phyloP scores from a whole-genome alignment of 2,329 filamentous ascomycete genomes.

The Pseudopithomyces maydicus region DNA sequence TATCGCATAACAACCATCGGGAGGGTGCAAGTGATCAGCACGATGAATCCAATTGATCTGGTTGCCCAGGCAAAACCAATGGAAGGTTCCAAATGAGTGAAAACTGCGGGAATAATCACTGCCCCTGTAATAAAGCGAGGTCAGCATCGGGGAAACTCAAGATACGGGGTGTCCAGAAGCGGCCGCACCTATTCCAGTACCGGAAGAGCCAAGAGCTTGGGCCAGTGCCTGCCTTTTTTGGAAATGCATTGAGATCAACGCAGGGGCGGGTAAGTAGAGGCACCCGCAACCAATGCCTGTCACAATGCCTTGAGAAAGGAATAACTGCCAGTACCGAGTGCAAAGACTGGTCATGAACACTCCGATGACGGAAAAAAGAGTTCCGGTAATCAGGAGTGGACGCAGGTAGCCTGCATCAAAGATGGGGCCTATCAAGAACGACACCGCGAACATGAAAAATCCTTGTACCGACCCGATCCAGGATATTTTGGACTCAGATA shows the following conservation, averaged over 20 bases:
- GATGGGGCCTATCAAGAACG: conserved; percentile 51
- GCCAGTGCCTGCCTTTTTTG: conserved; percentile 8
- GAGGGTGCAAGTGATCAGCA: no score
- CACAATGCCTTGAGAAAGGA: conserved; percentile 31
- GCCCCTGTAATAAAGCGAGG: no score
- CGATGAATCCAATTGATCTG: no score
- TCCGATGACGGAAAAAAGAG: conserved; percentile 47
- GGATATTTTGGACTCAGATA: conserved; percentile 37
- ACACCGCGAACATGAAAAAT: conserved; percentile 52
- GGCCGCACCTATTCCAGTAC: not conserved
- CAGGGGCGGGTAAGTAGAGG: conserved; percentile 23
- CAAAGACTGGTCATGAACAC: conserved; percentile 55
- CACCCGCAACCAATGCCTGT: conserved; percentile 31
- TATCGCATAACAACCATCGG: no score
- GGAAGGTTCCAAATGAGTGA: no score
- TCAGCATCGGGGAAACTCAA: no score
- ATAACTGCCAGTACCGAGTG: conserved; percentile 49
- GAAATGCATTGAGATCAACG: conserved; percentile 40
- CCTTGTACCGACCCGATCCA: conserved; percentile 58
- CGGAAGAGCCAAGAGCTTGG: conserved; percentile 11
- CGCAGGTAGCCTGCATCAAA: conserved; percentile 56
- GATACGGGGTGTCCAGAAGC: no score
- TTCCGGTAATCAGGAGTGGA: conserved; percentile 44
- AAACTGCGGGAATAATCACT: no score
- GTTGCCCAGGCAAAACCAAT: no score